Percentiles rank a stretch among this genome's conserved stretches.
phyloP scores from a whole-genome alignment of 2,329 filamentous ascomycete genomes.

The Pestalotiopsis sp. region DNA sequence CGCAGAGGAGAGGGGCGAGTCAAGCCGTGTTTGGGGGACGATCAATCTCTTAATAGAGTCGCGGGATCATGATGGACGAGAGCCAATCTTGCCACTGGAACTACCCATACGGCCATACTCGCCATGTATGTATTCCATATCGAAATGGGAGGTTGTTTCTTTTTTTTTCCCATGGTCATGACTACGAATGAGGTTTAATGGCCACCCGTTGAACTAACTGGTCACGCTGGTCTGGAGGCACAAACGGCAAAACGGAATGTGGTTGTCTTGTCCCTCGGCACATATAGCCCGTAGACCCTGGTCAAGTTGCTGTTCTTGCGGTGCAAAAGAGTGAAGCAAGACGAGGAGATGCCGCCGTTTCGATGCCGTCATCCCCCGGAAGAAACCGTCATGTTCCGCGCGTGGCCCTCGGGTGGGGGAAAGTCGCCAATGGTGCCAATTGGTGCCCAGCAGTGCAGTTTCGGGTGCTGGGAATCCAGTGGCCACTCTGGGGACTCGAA shows the following conservation, averaged over 20 bases:
- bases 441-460: neutral
- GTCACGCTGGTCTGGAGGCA: too few relatives aligned
- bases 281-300: neutral
- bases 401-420: neutral
- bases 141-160: neutral
- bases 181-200: neutral
- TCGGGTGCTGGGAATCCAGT: neutral
- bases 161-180: neutral
- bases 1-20: neutral
- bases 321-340: neutral
- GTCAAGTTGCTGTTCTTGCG: neutral
- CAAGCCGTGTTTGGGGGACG: neutral
- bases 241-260: neutral
- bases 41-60: neutral
- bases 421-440: neutral
- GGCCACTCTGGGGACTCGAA: neutral
- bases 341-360: slow-evolving; percentile 17
- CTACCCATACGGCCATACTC: too few relatives aligned
- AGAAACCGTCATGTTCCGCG: slow-evolving; percentile 19
- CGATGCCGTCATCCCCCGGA: slow-evolving; percentile 22
- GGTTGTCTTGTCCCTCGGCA: neutral
- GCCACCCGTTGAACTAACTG: too few relatives aligned
- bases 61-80: neutral
- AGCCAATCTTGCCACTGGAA: too few relatives aligned
- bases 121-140: too few relatives aligned